Conservation (phyloP, 1,284 basidiomycete species). For the Phellopilus nigrolimitatus region DNA sequence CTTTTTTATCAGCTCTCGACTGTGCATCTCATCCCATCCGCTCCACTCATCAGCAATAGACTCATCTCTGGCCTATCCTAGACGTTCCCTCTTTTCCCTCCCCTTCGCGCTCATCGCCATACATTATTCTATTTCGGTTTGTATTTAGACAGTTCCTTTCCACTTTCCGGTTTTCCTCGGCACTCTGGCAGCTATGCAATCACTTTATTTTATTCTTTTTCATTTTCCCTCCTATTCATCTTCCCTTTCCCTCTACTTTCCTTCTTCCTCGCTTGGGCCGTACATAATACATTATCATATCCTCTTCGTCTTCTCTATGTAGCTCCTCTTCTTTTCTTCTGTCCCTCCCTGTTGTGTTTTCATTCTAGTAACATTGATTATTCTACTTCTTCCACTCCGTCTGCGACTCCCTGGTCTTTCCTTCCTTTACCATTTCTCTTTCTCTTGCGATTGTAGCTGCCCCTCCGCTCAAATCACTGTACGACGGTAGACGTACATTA, state of each 20-base stretch:
- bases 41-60: conserved; percentile 11
- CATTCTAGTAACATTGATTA: no score
- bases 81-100: conserved; percentile 1
- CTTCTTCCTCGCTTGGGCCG: background rate
- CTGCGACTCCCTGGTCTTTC: no score
- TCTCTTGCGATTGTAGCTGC: background rate
- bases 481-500: no score
- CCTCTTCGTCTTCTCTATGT: background rate
- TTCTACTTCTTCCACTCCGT: no score
- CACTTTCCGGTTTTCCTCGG: background rate
- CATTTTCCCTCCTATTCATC: background rate
- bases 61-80: conserved; percentile 5
- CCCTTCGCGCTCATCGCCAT: conserved; percentile 5
- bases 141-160: background rate
- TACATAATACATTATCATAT: background rate
- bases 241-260: background rate
- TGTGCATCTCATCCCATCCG: background rate
- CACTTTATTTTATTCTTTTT: background rate
- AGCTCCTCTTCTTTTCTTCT: background rate
- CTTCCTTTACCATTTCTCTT: background rate
- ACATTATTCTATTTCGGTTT: background rate
- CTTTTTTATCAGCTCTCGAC: background rate
- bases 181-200: background rate
- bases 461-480: no score
- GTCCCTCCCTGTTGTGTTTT: background rate